Percentiles rank a stretch among this genome's conserved stretches.
Conservation (phyloP, 2,329 filamentous ascomycete genomes). For the Apiospora saccharicola region DNA sequence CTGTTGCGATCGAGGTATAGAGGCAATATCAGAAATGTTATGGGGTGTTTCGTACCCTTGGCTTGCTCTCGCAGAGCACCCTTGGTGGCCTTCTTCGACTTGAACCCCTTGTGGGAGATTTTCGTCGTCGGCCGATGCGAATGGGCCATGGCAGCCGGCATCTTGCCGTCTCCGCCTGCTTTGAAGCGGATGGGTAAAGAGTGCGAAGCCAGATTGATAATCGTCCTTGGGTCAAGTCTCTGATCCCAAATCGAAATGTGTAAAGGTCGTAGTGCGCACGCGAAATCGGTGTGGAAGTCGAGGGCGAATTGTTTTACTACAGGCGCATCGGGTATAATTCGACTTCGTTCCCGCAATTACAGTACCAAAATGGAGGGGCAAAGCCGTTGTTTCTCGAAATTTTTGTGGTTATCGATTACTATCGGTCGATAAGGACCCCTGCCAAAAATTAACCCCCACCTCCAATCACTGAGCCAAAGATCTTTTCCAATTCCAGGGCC, state of each 20-base stretch:
- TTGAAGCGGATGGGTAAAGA: slow-evolving; percentile 86
- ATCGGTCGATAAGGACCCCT: slow-evolving; percentile 23
- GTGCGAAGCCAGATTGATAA: slow-evolving; percentile 62
- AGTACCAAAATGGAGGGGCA: slow-evolving; percentile 19
- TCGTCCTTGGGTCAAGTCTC: not conserved
- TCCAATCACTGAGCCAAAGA: not conserved
- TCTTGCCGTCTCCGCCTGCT: slow-evolving; percentile 75
- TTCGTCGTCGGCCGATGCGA: slow-evolving; percentile 96
- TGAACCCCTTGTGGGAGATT: slow-evolving; percentile 86
- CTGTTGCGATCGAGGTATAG: not conserved
- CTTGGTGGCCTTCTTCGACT: slow-evolving; percentile 90
- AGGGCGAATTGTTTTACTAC: not conserved
- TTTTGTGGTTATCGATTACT: slow-evolving; percentile 26
- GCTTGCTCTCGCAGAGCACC: slow-evolving; percentile 81
- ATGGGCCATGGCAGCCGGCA: slow-evolving; percentile 77
- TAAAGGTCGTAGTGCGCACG: not conserved
- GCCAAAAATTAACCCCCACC: not conserved
- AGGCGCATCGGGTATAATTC: slow-evolving; percentile 15
- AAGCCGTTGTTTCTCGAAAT: slow-evolving; percentile 16
- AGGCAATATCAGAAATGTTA: not conserved
- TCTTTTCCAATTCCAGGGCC: not conserved
- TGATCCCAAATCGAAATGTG: not conserved
- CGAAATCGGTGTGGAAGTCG: slow-evolving; percentile 2
- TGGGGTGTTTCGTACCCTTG: slow-evolving; percentile 68
- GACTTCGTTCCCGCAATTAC: slow-evolving; percentile 21